phyloP scores from a whole-genome alignment of 2,329 filamentous ascomycete species.

The Aspergillus sp. region DNA sequence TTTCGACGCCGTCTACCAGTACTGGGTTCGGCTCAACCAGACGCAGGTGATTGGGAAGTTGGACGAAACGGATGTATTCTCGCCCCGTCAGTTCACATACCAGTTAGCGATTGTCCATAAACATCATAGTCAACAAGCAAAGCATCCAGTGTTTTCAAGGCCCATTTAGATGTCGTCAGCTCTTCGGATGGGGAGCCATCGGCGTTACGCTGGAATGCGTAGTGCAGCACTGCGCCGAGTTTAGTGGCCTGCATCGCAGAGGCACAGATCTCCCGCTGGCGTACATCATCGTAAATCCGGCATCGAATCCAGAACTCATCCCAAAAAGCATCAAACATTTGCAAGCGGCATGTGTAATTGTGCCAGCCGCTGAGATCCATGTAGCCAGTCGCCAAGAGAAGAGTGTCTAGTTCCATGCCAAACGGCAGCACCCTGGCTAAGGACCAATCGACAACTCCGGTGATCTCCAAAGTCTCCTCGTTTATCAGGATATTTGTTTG shows the following conservation, averaged over 20 bases:
- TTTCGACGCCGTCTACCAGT: conserved; percentile 32
- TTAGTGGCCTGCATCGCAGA: conserved; percentile 1
- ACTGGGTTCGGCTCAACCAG: conserved; percentile 48
- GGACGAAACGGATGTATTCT: background rate
- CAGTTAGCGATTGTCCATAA: conserved; percentile 3
- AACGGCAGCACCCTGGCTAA: conserved; percentile 7
- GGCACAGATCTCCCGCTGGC: background rate
- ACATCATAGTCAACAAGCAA: conserved; percentile 1
- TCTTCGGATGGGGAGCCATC: background rate
- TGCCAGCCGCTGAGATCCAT: conserved; percentile 6
- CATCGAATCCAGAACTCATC: conserved; percentile 2
- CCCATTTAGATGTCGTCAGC: conserved; percentile 1
- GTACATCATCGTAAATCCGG: background rate
- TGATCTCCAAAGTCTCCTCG: conserved; percentile 6
- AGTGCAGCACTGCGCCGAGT: background rate
- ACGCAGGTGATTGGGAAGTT: conserved; percentile 29
- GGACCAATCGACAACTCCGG: conserved; percentile 13
- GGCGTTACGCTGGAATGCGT: conserved; percentile 3
- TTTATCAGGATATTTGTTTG: conserved; percentile 8
- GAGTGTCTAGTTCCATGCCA: conserved; percentile 10
- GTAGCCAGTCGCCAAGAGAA: conserved; percentile 10
- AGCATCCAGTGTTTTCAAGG: conserved; percentile 1
- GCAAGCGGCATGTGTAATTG: conserved; percentile 2
- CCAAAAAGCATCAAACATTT: conserved; percentile 2
- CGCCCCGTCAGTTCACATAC: conserved; percentile 1